Base-by-base conservation (phyloP, 306 rosid species). In the Styphnolobium japonicum region DNA sequence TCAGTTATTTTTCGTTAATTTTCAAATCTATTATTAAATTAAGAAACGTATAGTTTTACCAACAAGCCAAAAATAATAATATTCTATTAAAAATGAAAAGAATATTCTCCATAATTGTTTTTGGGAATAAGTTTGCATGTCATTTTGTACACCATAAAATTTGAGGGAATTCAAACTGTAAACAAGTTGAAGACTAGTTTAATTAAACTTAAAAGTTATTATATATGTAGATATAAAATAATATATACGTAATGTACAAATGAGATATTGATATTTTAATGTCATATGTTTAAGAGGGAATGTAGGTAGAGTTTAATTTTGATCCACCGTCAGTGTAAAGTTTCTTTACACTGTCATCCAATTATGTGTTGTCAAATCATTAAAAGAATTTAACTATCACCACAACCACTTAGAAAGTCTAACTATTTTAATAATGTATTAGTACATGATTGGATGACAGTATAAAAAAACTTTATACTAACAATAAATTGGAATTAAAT, bases 1-100 rank as follows among this genome's bases (percentile, higher is more conserved):
- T 80, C 61, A 61, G 53, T 81, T 53, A 15, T 43, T 63, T 23
- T 36, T 70, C 25, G 22, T 64, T 73, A n/a, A n/a, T 33, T n/a
- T 16, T 62, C 27, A 25, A 48, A 49, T 70, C 23, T 16, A 10
- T 22, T 79, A 25, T 58, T 53, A 10, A 29, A 40, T 21, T 7
- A n/a, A 19, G 45, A 72, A 51, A 45, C 40, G 9, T 18, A 1
- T 4, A 74, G 9, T 45, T 43, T 33, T 25, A n/a, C 73, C 39
- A 37, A 39, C 25, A 3, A n/a, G n/a, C n/a, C n/a, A n/a, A n/a
- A n/a, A n/a, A n/a, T n/a, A n/a, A n/a, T n/a, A n/a, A n/a, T n/a
- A 39, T 23, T 55, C 19, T 46, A 42, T 64, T n/a, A n/a, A 19
- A 18, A 31, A 19, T 7, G 18, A n/a, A 9, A 7, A 48, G 2